Percentiles rank a stretch among this genome's conserved stretches.
Evolutionary conservation across 2,329 filamentous ascomycete species (phyloP).

Genomic region (Colletotrichum brevisporum): DNA sequence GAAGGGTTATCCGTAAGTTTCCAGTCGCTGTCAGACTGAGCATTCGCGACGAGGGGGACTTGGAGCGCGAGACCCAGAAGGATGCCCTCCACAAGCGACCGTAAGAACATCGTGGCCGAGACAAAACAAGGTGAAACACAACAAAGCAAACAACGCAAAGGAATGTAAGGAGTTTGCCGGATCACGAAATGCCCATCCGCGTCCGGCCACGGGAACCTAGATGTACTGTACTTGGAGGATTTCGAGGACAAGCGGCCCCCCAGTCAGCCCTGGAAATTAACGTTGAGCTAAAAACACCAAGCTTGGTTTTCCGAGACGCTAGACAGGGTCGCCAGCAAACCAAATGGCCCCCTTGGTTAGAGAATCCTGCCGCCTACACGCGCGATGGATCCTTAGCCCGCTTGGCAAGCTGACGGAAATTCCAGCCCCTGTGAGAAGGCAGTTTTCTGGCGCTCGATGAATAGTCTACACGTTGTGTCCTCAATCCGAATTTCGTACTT

Average conservation of each 20-base stretch:
- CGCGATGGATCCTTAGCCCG: constrained; percentile 17
- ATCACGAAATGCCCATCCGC: too few species aligned
- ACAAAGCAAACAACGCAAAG: background rate
- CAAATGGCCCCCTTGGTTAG: background rate
- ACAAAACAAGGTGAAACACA: background rate
- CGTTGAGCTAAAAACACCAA: background rate
- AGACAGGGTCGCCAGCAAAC: too few species aligned
- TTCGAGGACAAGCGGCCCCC: background rate
- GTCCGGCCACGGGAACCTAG: background rate
- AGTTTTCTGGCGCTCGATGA: background rate
- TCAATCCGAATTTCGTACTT: too few species aligned
- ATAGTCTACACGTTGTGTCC: too few species aligned
- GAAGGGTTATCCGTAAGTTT: constrained; percentile 7
- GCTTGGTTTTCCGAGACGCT: constrained; percentile 3
- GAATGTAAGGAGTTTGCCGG: background rate
- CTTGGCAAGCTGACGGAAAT: constrained; percentile 7
- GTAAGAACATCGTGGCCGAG: background rate
- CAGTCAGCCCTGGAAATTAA: background rate
- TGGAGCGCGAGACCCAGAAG: background rate
- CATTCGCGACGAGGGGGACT: constrained; percentile 3
- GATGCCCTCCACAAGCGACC: background rate
- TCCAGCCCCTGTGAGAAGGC: background rate
- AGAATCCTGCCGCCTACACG: background rate
- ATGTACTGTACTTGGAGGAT: background rate
- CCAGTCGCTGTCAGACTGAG: background rate